A percentile compares a stretch with the other conserved stretches of the same genome.
Conservation (phyloP, 106 monocot species). For the Acorus calamus region DNA sequence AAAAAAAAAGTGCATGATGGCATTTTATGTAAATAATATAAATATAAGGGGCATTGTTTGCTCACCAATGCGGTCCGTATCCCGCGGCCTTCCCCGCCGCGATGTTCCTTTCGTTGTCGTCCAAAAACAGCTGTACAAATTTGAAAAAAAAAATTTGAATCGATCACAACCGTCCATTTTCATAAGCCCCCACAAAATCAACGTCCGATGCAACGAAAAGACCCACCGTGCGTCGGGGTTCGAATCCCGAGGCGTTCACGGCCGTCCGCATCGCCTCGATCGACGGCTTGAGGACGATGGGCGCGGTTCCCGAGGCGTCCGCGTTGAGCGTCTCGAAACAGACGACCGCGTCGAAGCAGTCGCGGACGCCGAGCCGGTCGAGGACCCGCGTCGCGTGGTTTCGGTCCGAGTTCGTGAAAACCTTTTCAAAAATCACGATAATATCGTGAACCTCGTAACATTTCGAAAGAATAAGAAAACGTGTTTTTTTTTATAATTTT, state of each 20-base stretch:
- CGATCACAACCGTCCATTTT: neutral
- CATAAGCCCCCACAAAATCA: too few species aligned
- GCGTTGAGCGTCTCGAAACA: slow-evolving; percentile 94
- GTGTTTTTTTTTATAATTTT: neutral
- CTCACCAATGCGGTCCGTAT: slow-evolving; percentile 61
- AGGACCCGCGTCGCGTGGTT: slow-evolving; percentile 46
- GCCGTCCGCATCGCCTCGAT: slow-evolving; percentile 33
- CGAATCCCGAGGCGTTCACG: slow-evolving; percentile 31
- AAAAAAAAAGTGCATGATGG: too few species aligned
- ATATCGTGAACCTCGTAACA: neutral
- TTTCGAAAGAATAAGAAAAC: too few species aligned
- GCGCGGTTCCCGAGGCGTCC: neutral
- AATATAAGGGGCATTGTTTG: neutral
- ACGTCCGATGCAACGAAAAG: neutral
- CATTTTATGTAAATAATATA: neutral
- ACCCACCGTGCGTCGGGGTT: slow-evolving; percentile 39
- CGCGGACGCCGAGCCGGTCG: slow-evolving; percentile 49
- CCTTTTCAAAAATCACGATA: slow-evolving; percentile 13
- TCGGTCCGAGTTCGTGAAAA: slow-evolving; percentile 85
- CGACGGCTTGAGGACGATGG: slow-evolving; percentile 59
- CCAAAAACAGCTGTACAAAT: slow-evolving; percentile 56
- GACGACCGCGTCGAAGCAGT: slow-evolving; percentile 41
- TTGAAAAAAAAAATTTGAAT: neutral
- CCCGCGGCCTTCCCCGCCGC: slow-evolving; percentile 64
- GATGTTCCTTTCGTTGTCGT: slow-evolving; percentile 89